Conservation (phyloP, 129 eudicot genomes). For the Pulicaria dysenterica region DNA sequence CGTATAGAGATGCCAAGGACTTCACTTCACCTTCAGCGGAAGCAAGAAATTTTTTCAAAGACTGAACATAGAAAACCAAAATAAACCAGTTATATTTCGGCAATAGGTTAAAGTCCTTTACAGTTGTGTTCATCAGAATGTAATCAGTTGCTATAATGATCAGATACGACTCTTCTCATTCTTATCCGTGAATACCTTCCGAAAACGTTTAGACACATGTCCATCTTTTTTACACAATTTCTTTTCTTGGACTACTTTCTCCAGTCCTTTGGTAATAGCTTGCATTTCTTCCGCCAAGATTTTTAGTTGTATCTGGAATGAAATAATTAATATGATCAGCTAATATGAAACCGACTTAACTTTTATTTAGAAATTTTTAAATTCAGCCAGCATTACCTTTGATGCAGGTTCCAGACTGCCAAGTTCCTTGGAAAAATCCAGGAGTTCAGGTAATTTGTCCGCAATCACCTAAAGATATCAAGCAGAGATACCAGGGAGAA, state of each 20-base stretch:
- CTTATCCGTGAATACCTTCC: constrained; percentile 46
- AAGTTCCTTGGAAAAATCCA: constrained; percentile 85
- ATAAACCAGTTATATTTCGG: background rate
- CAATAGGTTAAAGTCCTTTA: background rate
- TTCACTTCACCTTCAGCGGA: constrained; percentile 85
- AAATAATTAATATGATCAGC: constrained; percentile 12
- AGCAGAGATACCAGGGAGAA: constrained; percentile 17
- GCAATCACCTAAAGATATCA: constrained; percentile 62
- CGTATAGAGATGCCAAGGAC: constrained; percentile 65
- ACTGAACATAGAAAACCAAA: constrained; percentile 44
- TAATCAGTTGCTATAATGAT: background rate
- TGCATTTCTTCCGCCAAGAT: constrained; percentile 88
- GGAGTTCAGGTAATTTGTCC: constrained; percentile 89
- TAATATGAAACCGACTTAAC: background rate
- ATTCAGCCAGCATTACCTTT: constrained; percentile 55
- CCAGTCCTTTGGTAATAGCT: constrained; percentile 78
- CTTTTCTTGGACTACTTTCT: constrained; percentile 77
- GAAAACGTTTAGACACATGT: constrained; percentile 61
- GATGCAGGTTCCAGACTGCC: constrained; percentile 83
- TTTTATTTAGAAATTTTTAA: background rate
- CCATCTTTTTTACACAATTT: constrained; percentile 84
- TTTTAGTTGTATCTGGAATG: constrained; percentile 71
- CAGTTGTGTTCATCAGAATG: constrained; percentile 13
- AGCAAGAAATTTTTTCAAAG: constrained; percentile 74
- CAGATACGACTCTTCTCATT: background rate